These are phyloP conservation scores for Pythium coloratum DNA, from an alignment of 352 stramenopile genomes.

Conservation along the genomic window DNA sequence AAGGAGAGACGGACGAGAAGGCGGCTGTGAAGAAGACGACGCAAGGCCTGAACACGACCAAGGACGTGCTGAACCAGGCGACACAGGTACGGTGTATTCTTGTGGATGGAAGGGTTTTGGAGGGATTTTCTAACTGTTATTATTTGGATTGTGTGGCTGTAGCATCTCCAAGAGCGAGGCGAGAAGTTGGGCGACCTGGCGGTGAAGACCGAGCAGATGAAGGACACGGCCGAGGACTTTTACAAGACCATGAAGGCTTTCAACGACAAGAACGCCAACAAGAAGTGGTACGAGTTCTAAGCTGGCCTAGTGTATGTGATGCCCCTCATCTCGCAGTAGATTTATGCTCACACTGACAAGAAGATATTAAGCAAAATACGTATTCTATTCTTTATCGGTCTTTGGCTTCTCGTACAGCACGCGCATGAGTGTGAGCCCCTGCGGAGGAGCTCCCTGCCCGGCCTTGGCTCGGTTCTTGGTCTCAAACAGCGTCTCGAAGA, in stretches of 20 bases:
- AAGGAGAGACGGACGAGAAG: constrained; percentile 12
- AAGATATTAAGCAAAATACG: background rate
- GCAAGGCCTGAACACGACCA: constrained; percentile 47
- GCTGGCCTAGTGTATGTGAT: too few species aligned
- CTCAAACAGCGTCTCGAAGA: constrained; percentile 47
- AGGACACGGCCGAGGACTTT: constrained; percentile 80
- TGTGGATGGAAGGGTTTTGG: background rate
- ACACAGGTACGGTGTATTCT: constrained; percentile 46
- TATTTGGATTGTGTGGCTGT: constrained; percentile 9
- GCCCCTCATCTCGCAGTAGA: background rate
- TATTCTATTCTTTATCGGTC: background rate
- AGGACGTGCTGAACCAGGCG: constrained; percentile 63
- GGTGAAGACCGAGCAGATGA: constrained; percentile 84
- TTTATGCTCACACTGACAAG: background rate
- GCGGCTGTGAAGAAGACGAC: constrained; percentile 18
- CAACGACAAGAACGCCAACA: constrained; percentile 82
- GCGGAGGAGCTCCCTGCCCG: constrained; percentile 64
- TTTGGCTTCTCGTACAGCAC: constrained; percentile 21
- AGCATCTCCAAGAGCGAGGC: constrained; percentile 74
- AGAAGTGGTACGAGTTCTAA: constrained; percentile 87
- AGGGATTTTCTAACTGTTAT: constrained; percentile 5
- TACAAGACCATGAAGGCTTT: constrained; percentile 86
- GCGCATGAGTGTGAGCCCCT: constrained; percentile 54
- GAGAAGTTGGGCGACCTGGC: constrained; percentile 75
- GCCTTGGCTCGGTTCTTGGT: constrained; percentile 52